Evolutionary conservation across 2,329 filamentous ascomycete genomes (phyloP), one percentile per base, ranked within the genome.

Genomic region (Curvularia verruculosa): DNA sequence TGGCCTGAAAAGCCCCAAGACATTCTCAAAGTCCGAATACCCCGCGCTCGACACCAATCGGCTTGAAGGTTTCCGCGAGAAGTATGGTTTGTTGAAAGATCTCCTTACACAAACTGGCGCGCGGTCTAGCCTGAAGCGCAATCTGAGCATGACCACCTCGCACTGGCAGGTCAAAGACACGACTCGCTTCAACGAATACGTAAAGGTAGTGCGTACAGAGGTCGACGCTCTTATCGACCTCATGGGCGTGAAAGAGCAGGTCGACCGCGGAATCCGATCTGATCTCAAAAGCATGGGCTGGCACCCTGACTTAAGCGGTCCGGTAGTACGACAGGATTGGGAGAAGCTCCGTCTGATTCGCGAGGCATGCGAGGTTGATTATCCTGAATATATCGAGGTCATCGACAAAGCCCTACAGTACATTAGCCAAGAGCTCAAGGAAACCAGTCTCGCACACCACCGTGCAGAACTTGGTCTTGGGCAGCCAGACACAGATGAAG

Each of bases 231-330:
- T 82, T 43, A 77, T 82, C 39, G 65, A 73, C 10, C 64, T 81
- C 31, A 68, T 80, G 62, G 77, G 72, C 39, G 76, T 79, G 23
- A 77, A 79, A 60, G 76, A 80, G 46, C 70, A 76, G 39, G 75
- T 81, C 1, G 78, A 82, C 60, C 66, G 77, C 12, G 79, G 74
- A 12, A 77, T 79, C 65, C 71, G 75, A 34, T 76, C 77, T 58
- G 80, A 82, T 49, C 80, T 82, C 54, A 75, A 75, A 36, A 74
- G 75, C 12, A 77, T 82, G 66, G 80, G 78, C n/a, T 82, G 80
- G 80, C 80, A 82, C 63, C 72, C 80, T 2, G 79, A 81, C 50
- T 70, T 78, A 8, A 73, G 74, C 9, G 69, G 68, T 0, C 66
- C 70, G 10, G 44, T 67, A 10, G 68, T 75, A 5, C 62, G 67